Base-by-base conservation (phyloP, 2,329 filamentous ascomycete species). In the Cladobotryum protrusum region DNA sequence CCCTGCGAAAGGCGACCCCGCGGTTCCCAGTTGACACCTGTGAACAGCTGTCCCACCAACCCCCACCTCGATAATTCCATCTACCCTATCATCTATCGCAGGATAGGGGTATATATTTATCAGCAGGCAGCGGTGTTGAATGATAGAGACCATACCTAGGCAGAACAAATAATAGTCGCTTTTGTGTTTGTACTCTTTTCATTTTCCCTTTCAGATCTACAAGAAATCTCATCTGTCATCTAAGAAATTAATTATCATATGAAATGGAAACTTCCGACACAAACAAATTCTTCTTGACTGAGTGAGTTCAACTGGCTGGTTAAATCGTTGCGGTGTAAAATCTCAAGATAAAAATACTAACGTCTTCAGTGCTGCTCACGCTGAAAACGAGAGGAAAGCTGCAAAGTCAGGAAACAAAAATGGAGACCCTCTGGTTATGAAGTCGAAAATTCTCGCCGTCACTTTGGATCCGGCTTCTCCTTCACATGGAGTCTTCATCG, bases 211-310 rank as follows among this genome's bases (percentile, higher is more conserved):
- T 29, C 6, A 29, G 7, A 29, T 29, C 11, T 29, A 8, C 4
- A 2, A 29, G 6, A 29, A 29, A 29, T 2, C 6, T 29, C 7
- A 29, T 29, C 24, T 29, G n/a, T 29, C 24, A 29, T 9, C n/a
- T n/a, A n/a, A n/a, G n/a, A n/a, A n/a, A n/a, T n/a, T n/a, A n/a
- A n/a, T n/a, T n/a, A n/a, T n/a, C n/a, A n/a, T n/a, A n/a, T n/a
- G n/a, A n/a, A 74, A 86, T 87, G 67, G 78, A 82, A 55, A 86
- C 87, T 24, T 78, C 80, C 45, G 81, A 95, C 62, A 78, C 84
- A 46, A 84, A 86, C 29, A 82, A 93, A 63, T 97, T 95, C 74
- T 97, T 97, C 64, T 88, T 96, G 69, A 95, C 90, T 29, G 87
- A 91, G 89, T 93, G 72, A 69, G 83, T 67, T n/a, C n/a, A n/a